phyloP scores from a whole-genome alignment of 331 rosid genomes.

The Pyrus hybrid region DNA sequence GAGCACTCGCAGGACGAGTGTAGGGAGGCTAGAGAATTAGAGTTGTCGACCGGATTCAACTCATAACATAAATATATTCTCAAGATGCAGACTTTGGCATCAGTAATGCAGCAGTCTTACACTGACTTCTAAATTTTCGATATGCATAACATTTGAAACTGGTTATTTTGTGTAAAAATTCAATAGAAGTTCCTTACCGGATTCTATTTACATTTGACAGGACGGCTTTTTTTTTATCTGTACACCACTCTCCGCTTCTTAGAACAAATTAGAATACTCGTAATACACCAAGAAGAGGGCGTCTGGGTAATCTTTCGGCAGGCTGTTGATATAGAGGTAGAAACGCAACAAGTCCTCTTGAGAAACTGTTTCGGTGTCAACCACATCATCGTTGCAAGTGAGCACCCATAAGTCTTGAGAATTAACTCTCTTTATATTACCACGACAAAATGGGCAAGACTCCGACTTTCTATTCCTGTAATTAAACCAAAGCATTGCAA shows the following conservation, averaged over 20 bases:
- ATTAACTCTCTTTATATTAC: slow-evolving; percentile 85
- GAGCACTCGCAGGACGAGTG: no score
- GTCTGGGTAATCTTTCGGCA: slow-evolving; percentile 86
- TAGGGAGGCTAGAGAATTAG: no score
- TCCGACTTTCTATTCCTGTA: slow-evolving; percentile 74
- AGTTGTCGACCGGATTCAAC: background rate
- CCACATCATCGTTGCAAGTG: slow-evolving; percentile 79
- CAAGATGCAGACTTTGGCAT: background rate
- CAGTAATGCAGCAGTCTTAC: slow-evolving; percentile 1
- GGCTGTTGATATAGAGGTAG: slow-evolving; percentile 78
- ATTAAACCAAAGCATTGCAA: background rate
- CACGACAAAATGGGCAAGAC: slow-evolving; percentile 95
- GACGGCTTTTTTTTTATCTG: slow-evolving; percentile 30
- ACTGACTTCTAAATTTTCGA: slow-evolving; percentile 14
- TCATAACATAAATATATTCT: background rate
- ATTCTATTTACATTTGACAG: slow-evolving; percentile 63
- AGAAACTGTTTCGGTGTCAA: slow-evolving; percentile 76
- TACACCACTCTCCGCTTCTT: slow-evolving; percentile 34
- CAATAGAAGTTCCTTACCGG: slow-evolving; percentile 32
- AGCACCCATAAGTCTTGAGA: slow-evolving; percentile 96
- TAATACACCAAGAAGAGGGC: slow-evolving; percentile 84
- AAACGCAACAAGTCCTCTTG: slow-evolving; percentile 73
- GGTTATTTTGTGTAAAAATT: slow-evolving; percentile 9
- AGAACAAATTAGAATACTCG: slow-evolving; percentile 59
- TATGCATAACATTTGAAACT: slow-evolving; percentile 13